phyloP scores from a whole-genome alignment of 108 stramenopile species.

The Nitzschia palea region DNA sequence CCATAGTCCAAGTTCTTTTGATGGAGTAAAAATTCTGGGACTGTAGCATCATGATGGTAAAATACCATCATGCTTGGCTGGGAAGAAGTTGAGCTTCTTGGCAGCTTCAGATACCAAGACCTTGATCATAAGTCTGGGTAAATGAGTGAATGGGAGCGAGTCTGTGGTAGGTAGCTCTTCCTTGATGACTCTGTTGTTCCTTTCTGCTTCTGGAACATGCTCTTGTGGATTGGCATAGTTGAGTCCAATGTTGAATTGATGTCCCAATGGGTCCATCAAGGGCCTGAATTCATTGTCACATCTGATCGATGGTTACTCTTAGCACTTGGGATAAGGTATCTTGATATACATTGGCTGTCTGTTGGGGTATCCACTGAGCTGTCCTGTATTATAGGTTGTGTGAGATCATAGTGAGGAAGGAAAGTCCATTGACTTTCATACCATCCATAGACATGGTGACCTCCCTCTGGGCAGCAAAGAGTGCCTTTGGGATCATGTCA shows the following conservation, averaged over 20 bases:
- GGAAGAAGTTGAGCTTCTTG: conserved; percentile 1
- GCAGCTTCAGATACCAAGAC: background rate
- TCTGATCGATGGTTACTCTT: background rate
- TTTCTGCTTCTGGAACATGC: conserved; percentile 51
- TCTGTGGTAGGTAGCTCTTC: conserved; percentile 25
- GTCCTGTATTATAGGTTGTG: conserved; percentile 37
- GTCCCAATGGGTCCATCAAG: background rate
- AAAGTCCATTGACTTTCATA: conserved; percentile 41
- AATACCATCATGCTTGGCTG: background rate
- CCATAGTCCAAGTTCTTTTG: conserved; percentile 9
- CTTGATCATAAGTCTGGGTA: background rate
- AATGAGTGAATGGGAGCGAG: conserved; percentile 29
- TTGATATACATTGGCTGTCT: background rate
- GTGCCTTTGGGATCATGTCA: background rate
- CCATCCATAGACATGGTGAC: conserved; percentile 33
- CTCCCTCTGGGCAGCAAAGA: background rate
- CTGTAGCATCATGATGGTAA: background rate
- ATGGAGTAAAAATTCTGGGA: conserved; percentile 12
- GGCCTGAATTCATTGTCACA: conserved; percentile 23
- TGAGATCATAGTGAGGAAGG: conserved; percentile 35
- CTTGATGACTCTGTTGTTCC: conserved; percentile 37
- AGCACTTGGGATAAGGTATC: conserved; percentile 3
- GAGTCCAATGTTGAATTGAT: background rate
- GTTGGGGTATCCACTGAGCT: background rate
- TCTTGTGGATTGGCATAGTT: conserved; percentile 11